Conservation (phyloP, 164 flowering plant species). For the Santalum album region DNA sequence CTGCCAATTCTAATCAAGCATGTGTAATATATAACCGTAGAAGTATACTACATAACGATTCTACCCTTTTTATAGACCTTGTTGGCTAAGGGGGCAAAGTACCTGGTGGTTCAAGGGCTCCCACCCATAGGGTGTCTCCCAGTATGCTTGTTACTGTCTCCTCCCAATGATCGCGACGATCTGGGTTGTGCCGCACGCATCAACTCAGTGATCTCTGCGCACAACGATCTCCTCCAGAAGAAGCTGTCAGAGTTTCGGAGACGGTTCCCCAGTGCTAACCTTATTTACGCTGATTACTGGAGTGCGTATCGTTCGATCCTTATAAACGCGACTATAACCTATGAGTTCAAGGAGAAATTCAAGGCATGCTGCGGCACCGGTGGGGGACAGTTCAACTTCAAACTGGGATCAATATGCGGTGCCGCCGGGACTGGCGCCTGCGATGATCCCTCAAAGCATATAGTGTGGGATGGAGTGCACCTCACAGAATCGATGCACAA, state of each 20-base stretch:
- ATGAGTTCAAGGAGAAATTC: slow-evolving; percentile 26
- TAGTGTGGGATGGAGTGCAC: slow-evolving; percentile 57
- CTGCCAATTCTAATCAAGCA: too few relatives aligned
- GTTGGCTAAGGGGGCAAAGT: slow-evolving; percentile 29
- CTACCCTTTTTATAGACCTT: too few relatives aligned
- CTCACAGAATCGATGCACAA: slow-evolving; percentile 53
- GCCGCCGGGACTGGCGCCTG: slow-evolving; percentile 17
- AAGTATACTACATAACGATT: too few relatives aligned
- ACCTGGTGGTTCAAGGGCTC: slow-evolving; percentile 43
- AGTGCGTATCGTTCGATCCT: slow-evolving; percentile 24
- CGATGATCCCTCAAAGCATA: slow-evolving; percentile 18
- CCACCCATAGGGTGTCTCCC: slow-evolving; percentile 48
- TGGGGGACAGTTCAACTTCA: slow-evolving; percentile 18
- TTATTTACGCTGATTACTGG: slow-evolving; percentile 40
- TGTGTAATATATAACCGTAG: too few relatives aligned
- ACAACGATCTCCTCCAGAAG: slow-evolving; percentile 34
- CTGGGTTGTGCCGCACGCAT: slow-evolving; percentile 24
- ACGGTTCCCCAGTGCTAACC: slow-evolving; percentile 1
- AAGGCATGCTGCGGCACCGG: slow-evolving; percentile 47
- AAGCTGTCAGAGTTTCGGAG: slow-evolving; percentile 11
- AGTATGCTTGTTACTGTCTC: slow-evolving; percentile 9
- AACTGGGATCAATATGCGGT: slow-evolving; percentile 23
- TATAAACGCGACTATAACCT: slow-evolving; percentile 9
- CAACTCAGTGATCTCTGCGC: slow-evolving; percentile 17
- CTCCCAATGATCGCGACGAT: slow-evolving; percentile 15